phyloP scores from a whole-genome alignment of 1,139 yeast species.

The Yamadazyma conglobata region DNA sequence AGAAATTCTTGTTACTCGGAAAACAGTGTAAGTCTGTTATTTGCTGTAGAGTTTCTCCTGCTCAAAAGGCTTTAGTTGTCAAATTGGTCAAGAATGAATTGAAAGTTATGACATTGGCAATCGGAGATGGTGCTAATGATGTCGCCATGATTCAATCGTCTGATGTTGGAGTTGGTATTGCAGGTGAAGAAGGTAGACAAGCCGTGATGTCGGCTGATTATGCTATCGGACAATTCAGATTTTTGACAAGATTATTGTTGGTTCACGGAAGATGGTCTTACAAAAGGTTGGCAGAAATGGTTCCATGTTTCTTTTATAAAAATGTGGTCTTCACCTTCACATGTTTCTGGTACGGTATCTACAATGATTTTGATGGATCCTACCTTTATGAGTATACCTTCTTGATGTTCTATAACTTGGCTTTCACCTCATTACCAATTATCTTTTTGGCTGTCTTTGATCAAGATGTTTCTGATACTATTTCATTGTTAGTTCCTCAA shows the following conservation, averaged over 20 bases:
- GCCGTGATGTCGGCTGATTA: slow-evolving; percentile 68
- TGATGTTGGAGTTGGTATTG: slow-evolving; percentile 63
- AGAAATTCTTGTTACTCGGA: slow-evolving; percentile 52
- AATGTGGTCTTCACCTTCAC: slow-evolving; percentile 60
- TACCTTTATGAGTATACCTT: slow-evolving; percentile 60
- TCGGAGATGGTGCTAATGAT: slow-evolving; percentile 69
- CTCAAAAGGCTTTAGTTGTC: slow-evolving; percentile 60
- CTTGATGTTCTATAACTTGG: slow-evolving; percentile 63
- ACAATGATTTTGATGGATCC: slow-evolving; percentile 56
- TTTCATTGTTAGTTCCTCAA: slow-evolving; percentile 57
- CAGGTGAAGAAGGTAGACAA: slow-evolving; percentile 68
- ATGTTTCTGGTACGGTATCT: slow-evolving; percentile 61
- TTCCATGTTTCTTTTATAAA: slow-evolving; percentile 62
- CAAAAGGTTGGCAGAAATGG: slow-evolving; percentile 60
- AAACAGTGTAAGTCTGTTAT: slow-evolving; percentile 59
- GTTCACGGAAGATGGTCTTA: slow-evolving; percentile 69
- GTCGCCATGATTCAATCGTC: slow-evolving; percentile 71
- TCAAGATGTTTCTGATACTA: slow-evolving; percentile 59
- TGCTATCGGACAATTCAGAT: slow-evolving; percentile 63
- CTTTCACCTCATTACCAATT: slow-evolving; percentile 61
- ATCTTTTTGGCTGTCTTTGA: slow-evolving; percentile 57
- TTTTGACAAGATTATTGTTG: slow-evolving; percentile 48
- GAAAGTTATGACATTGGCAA: slow-evolving; percentile 60
- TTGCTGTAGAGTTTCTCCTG: slow-evolving; percentile 65
- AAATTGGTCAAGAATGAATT: slow-evolving; percentile 48